These are phyloP conservation scores for Stenocarpella maydis DNA, from an alignment of 2,329 filamentous ascomycete species.

Conservation along the genomic window DNA sequence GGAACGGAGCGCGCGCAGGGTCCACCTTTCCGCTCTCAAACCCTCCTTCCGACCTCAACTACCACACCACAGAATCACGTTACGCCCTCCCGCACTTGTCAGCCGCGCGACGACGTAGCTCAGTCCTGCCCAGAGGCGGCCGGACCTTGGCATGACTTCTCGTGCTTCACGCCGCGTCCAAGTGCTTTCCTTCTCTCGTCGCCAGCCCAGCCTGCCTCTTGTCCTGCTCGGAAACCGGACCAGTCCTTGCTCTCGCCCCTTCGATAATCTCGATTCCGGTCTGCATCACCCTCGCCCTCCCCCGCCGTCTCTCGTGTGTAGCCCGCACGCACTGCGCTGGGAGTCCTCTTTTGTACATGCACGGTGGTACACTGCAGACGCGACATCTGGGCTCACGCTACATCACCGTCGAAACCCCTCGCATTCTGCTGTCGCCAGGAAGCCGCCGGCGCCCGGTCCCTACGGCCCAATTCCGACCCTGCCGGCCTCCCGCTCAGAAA, in stretches of 20 bases:
- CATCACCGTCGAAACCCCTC: slow-evolving; percentile 1
- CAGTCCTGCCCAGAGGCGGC: neutral
- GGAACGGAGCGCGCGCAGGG: neutral
- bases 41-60: neutral
- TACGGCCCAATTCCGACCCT: slow-evolving; percentile 22
- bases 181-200: neutral
- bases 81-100: too few species aligned
- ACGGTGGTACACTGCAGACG: neutral
- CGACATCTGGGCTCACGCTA: neutral
- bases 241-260: neutral
- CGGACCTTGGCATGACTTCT: neutral
- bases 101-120: too few species aligned
- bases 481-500: neutral
- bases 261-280: neutral
- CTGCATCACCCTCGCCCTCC: neutral
- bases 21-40: slow-evolving; percentile 2
- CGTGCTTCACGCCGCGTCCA: neutral
- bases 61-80: too few species aligned
- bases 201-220: neutral
- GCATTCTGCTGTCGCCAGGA: neutral
- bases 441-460: slow-evolving; percentile 4
- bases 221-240: neutral
- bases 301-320: slow-evolving; percentile 3
- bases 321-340: neutral
- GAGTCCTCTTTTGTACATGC: slow-evolving; percentile 1